A percentile compares a stretch with the other conserved stretches of the same genome.
Evolutionary conservation across 2,329 filamentous ascomycete species (phyloP).

Genomic region (Metarhizium humberi): DNA sequence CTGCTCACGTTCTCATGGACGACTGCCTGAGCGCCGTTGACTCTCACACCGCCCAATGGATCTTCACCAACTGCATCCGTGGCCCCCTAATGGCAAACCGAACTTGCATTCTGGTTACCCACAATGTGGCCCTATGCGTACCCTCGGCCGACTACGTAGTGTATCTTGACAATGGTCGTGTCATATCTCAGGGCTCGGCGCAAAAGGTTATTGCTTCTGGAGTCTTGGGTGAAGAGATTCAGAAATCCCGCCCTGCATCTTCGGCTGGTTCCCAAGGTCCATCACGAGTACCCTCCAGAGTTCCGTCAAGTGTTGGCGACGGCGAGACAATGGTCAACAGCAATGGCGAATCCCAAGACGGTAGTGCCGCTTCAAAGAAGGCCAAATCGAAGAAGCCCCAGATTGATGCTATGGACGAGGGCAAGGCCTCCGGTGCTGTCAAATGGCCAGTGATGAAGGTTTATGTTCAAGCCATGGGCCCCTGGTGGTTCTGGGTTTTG

Average conservation of each 20-base stretch:
- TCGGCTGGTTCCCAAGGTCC: conserved; percentile 61
- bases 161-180: conserved; percentile 76
- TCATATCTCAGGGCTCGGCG: conserved; percentile 67
- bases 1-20: conserved; percentile 81
- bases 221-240: conserved; percentile 75
- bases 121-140: conserved; percentile 84
- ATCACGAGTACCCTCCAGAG: conserved; percentile 68
- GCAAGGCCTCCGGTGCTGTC: conserved; percentile 76
- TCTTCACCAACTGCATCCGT: conserved; percentile 86
- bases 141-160: conserved; percentile 75
- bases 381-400: conserved; percentile 38
- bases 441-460: conserved; percentile 79
- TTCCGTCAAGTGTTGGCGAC: conserved; percentile 66
- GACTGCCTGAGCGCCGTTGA: conserved; percentile 96
- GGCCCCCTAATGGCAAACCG: conserved; percentile 81
- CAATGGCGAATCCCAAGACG: conserved; percentile 36
- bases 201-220: conserved; percentile 77
- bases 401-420: conserved; percentile 55
- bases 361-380: conserved; percentile 36
- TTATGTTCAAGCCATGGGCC: conserved; percentile 87
- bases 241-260: conserved; percentile 63
- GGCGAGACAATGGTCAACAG: conserved; percentile 47
- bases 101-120: conserved; percentile 91
- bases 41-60: conserved; percentile 96
- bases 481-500: conserved; percentile 88